Evolutionary conservation across 2,329 filamentous ascomycete genomes (phyloP), one percentile per base, ranked within the genome.

Genomic region (Harringtonia lauricola): DNA sequence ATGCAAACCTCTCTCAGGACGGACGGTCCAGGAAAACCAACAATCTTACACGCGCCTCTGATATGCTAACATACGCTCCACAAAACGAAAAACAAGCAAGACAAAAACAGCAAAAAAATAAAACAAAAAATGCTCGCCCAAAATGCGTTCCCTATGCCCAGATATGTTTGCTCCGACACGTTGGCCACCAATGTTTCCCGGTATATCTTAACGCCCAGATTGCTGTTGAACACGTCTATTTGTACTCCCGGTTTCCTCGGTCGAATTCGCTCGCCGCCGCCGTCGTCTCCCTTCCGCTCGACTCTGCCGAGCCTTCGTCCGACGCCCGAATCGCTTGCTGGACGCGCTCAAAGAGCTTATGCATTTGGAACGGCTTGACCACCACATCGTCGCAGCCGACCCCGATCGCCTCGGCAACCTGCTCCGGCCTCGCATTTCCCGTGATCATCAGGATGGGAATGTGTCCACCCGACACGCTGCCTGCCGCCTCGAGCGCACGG

Each of bases 301-400:
- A 18, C 50, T 47, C 9, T 43, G n/a, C n/a, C n/a, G n/a, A n/a
- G n/a, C n/a, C 37, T 10, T 47, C 46, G 44, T 47, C 49, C 4
- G 51, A 31, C 34, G 36, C 43, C 21, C 45, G 49, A 29, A 69
- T 63, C n/a, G 77, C 63, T 12, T 63, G 55, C 51, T 69, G 65
- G 60, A 83, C 78, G 63, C 73, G 78, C 45, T 72, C 69, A 29
- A 79, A 63, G 34, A 83, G 56, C 49, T 81, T 76, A 6, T 70
- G 67, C 53, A 81, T 79, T 29, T 73, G 67, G 55, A 83, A 86
- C 9, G 82, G 82, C 60, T 86, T 86, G n/a, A 80, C 74, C 17
- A 87, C 70, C 18, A 85, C 76, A 55, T 78, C 77, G 52, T 83
- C 76, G 50, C 71, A 74, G 9, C 71, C 71, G 2, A 69, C 71